phyloP scores from a whole-genome alignment of 768 basidiomycete genomes.

The Roridomyces roridus region DNA sequence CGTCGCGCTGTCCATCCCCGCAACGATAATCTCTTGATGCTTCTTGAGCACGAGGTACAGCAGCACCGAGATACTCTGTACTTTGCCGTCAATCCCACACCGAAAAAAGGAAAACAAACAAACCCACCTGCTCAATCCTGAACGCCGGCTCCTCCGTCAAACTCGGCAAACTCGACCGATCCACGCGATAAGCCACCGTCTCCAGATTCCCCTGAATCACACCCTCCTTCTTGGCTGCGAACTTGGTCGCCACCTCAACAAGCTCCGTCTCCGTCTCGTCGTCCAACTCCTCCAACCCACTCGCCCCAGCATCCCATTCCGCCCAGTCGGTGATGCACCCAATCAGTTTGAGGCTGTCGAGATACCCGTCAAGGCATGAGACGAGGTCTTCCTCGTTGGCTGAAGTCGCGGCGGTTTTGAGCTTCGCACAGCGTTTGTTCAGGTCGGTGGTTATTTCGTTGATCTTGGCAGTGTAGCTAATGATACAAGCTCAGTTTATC shows the following conservation, averaged over 20 bases:
- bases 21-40: not conserved
- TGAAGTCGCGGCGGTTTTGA: not conserved
- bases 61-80: slow-evolving; percentile 1
- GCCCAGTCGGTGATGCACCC: not conserved
- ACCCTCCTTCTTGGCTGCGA: not conserved
- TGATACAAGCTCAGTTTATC: too few species aligned
- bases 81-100: not conserved
- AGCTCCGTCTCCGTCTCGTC: not conserved
- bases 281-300: slow-evolving; percentile 8
- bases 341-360: slow-evolving; percentile 1
- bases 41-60: slow-evolving; percentile 1
- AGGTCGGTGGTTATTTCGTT: not conserved
- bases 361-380: not conserved
- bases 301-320: not conserved
- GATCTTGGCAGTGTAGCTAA: slow-evolving; percentile 2
- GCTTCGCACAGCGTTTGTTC: not conserved
- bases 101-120: not conserved
- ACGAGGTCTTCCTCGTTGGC: not conserved
- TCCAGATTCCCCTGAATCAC: slow-evolving; percentile 2
- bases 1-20: not conserved
- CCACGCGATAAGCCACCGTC: not conserved
- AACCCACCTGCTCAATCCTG: slow-evolving; percentile 17
- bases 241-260: not conserved
- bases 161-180: not conserved
- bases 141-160: not conserved